Evolutionary conservation across 2,329 filamentous ascomycete species (phyloP), one percentile per base, ranked within the genome.

Genomic region (Phaeoacremonium minimum): DNA sequence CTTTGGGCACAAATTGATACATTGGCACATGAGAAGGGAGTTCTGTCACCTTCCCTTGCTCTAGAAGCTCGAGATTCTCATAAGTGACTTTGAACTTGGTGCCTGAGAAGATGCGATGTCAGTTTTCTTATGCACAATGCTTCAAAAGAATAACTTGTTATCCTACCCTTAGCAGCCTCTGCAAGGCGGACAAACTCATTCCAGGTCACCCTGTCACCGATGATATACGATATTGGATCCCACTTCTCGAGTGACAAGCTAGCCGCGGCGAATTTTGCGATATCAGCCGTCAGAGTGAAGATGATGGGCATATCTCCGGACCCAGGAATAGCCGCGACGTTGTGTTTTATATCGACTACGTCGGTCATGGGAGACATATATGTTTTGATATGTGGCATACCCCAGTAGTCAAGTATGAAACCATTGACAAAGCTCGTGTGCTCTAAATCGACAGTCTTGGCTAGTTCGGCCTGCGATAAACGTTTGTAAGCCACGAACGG

Each of bases 261-360:
- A 5, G 56, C 58, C 7, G 58, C 61, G 5, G 73, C 57, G 36
- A 69, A 74, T 22, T 50, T 58, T 4, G 63, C 71, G 28, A 77
- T 53, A 45, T 77, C 73, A 5, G 51, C 51, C 1, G 63, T 69
- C 45, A 74, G 67, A 0, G 71, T 76, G 48, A 73, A 67, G 4
- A 58, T 50, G 7, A 69, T 55, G 4, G 51, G 51, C 6, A 52
- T 57, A n/a, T 67, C 55, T 0, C 74, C 74, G 15, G 63, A 55
- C 0, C 69, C 71, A 0, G 73, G 71, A 15, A 75, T 65, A 9
- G 62, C 67, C 1, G 73, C 73, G 4, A 51, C 52, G 11, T 66
- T 62, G 40, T 58, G 57, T 4, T 48, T 38, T 8, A 74, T 59
- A 45, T 75, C 67, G 15, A 75, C 41, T 4, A 64, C 58, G 12